Conservation (phyloP, 805 yeast genomes). For the Nakazawaea ishiwadae region DNA sequence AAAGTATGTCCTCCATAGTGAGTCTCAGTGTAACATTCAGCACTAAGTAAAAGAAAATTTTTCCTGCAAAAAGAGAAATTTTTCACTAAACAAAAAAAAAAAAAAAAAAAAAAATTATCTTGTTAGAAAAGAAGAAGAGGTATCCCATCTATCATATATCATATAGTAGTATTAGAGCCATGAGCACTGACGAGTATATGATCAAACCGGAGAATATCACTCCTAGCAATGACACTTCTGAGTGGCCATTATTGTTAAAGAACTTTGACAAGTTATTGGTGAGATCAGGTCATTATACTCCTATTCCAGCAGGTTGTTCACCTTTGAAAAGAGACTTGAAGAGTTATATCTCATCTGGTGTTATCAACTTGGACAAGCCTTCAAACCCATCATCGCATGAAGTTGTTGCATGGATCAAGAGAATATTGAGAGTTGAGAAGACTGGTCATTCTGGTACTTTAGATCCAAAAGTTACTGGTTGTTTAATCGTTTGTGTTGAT, state of each 20-base stretch:
- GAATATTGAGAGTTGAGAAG: constrained; percentile 92
- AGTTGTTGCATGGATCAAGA: constrained; percentile 98
- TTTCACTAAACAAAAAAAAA: neutral
- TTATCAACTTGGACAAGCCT: constrained; percentile 95
- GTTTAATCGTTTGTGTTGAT: constrained; percentile 96
- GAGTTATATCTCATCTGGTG: constrained; percentile 89
- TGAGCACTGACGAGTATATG: constrained; percentile 65
- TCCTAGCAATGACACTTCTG: constrained; percentile 81
- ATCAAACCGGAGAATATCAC: constrained; percentile 85
- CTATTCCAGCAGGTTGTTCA: constrained; percentile 92
- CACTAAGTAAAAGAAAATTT: neutral
- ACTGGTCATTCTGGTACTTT: constrained; percentile 99
- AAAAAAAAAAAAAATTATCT: constrained; percentile 1
- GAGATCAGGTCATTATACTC: constrained; percentile 96
- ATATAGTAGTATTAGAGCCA: constrained; percentile 16
- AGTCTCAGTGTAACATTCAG: neutral
- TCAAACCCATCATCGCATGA: constrained; percentile 98
- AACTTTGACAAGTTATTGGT: constrained; percentile 91
- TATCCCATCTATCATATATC: neutral
- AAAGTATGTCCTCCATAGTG: neutral
- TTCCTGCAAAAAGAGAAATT: neutral
- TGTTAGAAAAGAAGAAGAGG: neutral
- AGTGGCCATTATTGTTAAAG: constrained; percentile 93
- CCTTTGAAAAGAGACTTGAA: constrained; percentile 93
- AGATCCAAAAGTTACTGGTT: constrained; percentile 96